A percentile compares a stretch with the other conserved stretches of the same genome.
Conservation (phyloP, 495 filamentous ascomycete species). For the Penicillium silybi region DNA sequence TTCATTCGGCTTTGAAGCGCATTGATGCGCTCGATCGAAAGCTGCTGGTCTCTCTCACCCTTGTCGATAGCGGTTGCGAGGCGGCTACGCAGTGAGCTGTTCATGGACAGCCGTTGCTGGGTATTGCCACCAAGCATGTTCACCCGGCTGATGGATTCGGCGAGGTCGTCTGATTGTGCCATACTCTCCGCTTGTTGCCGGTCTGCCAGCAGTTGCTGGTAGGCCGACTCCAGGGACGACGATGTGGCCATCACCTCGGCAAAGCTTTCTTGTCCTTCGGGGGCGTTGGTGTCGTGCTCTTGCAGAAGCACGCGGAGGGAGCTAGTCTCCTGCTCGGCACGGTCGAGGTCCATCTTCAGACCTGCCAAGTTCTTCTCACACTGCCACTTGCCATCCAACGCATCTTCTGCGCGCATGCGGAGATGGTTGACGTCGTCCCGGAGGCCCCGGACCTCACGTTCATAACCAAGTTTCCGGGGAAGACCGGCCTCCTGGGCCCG, state of each 20-base stretch:
- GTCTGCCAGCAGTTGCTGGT: constrained; percentile 75
- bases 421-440: constrained; percentile 82
- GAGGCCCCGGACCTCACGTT: constrained; percentile 72
- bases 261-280: constrained; percentile 46
- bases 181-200: constrained; percentile 66
- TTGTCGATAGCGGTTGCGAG: constrained; percentile 80
- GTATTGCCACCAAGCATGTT: constrained; percentile 75
- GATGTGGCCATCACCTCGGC: constrained; percentile 57
- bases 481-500: constrained; percentile 61
- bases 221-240: constrained; percentile 72
- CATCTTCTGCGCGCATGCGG: constrained; percentile 86
- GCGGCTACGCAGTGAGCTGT: constrained; percentile 69
- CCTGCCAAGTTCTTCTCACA: constrained; percentile 91
- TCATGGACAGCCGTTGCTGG: constrained; percentile 69
- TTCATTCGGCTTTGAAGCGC: constrained; percentile 75
- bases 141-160: constrained; percentile 66
- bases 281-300: constrained; percentile 80
- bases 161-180: constrained; percentile 61
- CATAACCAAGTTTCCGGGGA: constrained; percentile 71
- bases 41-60: constrained; percentile 78
- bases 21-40: constrained; percentile 76
- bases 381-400: constrained; percentile 93
- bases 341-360: constrained; percentile 95
- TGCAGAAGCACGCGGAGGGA: constrained; percentile 74
- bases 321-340: constrained; percentile 86